Conservation (phyloP, 2,329 filamentous ascomycete genomes). For the Fusarium chlamydosporum region DNA sequence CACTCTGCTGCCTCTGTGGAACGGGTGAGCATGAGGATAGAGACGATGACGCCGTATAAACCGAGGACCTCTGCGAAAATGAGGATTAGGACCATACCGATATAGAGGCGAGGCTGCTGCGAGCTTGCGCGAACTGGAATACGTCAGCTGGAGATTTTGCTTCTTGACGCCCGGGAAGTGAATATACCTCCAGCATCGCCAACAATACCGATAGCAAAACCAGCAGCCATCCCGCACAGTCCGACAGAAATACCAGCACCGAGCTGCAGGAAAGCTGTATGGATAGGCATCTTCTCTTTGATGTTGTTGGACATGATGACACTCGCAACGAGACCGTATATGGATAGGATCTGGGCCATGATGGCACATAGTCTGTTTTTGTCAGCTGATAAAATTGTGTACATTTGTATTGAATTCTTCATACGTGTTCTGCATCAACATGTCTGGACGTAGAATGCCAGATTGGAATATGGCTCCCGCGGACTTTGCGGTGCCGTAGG, state of each 20-base stretch:
- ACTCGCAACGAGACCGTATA: conserved; percentile 62
- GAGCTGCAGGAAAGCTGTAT: conserved; percentile 61
- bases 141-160: conserved; percentile 8
- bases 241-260: conserved; percentile 62
- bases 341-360: conserved; percentile 65
- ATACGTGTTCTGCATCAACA: conserved; percentile 61
- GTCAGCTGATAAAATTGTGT: conserved; percentile 17
- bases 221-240: conserved; percentile 62
- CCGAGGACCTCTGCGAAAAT: conserved; percentile 64
- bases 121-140: conserved; percentile 60
- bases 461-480: conserved; percentile 60
- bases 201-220: conserved; percentile 63
- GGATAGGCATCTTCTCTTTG: conserved; percentile 59
- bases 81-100: conserved; percentile 64
- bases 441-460: conserved; percentile 61
- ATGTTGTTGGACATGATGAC: conserved; percentile 62
- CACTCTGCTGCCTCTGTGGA: conserved; percentile 58
- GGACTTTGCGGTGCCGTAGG: conserved; percentile 62
- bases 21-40: conserved; percentile 64
- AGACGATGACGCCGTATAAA: conserved; percentile 63
- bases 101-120: conserved; percentile 63
- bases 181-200: conserved; percentile 60
- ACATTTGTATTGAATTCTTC: not conserved
- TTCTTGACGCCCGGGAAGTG: not conserved
- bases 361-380: conserved; percentile 57